A percentile compares a stretch with the other conserved stretches of the same genome.
Evolutionary conservation across 495 filamentous ascomycete genomes (phyloP).

Genomic region (Daldinia concentrica): DNA sequence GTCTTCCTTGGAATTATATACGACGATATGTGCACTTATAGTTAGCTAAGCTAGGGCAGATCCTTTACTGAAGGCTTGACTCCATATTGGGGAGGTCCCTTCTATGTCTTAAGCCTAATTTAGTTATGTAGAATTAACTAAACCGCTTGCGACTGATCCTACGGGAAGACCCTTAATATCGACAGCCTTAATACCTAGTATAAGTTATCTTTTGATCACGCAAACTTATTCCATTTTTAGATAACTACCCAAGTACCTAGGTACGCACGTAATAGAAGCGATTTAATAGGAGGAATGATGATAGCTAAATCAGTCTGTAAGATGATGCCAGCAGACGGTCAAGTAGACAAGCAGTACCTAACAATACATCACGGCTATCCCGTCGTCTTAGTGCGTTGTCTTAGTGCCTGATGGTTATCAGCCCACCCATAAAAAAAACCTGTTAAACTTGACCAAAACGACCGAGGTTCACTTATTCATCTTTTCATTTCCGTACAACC

Average conservation of each 20-base stretch:
- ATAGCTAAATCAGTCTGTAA: slow-evolving; percentile 4
- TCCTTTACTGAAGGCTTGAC: neutral
- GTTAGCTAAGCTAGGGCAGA: neutral
- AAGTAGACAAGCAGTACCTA: too few species aligned
- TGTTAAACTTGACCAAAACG: slow-evolving; percentile 10
- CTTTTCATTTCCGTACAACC: neutral
- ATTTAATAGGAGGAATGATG: neutral
- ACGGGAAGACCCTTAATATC: neutral
- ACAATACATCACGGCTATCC: slow-evolving; percentile 19
- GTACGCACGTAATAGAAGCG: neutral
- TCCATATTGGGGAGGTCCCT: neutral
- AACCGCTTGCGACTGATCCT: neutral
- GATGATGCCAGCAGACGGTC: slow-evolving; percentile 25
- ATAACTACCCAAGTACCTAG: too few species aligned
- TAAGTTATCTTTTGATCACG: neutral
- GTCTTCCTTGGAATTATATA: neutral
- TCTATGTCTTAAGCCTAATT: neutral
- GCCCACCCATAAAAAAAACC: slow-evolving; percentile 5
- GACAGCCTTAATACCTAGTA: neutral
- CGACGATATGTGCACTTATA: neutral
- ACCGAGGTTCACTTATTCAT: slow-evolving; percentile 25
- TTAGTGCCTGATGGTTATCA: slow-evolving; percentile 12
- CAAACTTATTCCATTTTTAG: neutral
- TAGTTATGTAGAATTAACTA: neutral
- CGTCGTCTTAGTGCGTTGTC: slow-evolving; percentile 14